Evolutionary conservation across 169 alveolate genomes (phyloP).

Genomic region (Plasmodium relictum): DNA sequence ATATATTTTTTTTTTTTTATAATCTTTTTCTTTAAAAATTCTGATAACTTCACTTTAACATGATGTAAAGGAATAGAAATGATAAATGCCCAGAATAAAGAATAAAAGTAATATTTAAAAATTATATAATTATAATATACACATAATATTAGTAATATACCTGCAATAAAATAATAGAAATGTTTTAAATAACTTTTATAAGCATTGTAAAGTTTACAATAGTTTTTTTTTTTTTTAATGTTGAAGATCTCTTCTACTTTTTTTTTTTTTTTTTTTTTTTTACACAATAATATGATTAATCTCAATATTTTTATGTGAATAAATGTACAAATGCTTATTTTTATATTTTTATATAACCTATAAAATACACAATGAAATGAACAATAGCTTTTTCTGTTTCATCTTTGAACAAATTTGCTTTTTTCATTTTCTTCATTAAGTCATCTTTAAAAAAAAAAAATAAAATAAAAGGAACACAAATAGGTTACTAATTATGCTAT

Average conservation of each 20-base stretch:
- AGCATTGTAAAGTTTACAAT: no score
- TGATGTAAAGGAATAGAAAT: constrained; percentile 80
- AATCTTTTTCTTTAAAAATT: constrained; percentile 29
- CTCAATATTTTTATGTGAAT: background rate
- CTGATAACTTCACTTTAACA: constrained; percentile 52
- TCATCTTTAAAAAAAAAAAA: constrained; percentile 27
- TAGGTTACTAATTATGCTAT: no score
- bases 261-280: background rate
- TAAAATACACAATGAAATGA: constrained; percentile 79
- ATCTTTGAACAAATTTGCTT: constrained; percentile 64
- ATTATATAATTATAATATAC: constrained; percentile 81
- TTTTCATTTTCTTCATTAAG: constrained; percentile 48
- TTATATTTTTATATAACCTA: constrained; percentile 22
- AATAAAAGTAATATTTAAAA: constrained; percentile 76
- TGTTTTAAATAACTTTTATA: no score
- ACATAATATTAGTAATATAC: constrained; percentile 75
- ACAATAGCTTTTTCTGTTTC: constrained; percentile 81
- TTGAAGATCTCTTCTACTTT: background rate
- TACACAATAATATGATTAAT: no score
- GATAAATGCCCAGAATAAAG: constrained; percentile 83
- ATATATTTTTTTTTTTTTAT: constrained; percentile 15
- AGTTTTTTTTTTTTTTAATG: background rate
- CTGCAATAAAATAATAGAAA: background rate
- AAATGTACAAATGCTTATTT: background rate
- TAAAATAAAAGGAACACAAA: background rate